Base-by-base conservation (phyloP, 2,329 filamentous ascomycete species). In the Venturia asperata region DNA sequence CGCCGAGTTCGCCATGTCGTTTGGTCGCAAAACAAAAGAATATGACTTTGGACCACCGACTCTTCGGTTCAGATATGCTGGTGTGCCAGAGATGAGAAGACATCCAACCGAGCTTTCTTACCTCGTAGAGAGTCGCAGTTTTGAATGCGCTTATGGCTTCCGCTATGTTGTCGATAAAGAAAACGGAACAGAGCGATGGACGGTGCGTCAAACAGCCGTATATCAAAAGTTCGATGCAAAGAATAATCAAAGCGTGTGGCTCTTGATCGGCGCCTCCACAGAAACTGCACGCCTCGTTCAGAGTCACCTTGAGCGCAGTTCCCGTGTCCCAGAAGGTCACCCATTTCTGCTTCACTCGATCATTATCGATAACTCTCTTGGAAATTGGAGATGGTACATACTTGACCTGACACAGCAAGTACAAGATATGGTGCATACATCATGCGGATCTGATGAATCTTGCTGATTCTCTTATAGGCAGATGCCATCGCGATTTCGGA, bases 121-220 rank as follows among this genome's bases (percentile, higher is more conserved):
- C 15, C 3, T 41, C 9, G 39, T 5, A 41, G 4, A 10, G 39
- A 41, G 10, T 10, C 39, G 39, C 15, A 15, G 39, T 41, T 41
- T 41, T 10, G 39, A 41, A 41, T 41, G 39, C 39, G 39, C 39
- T 2, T 41, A 41, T 41, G 39, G 62, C 11, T 47, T 64, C 19
- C 62, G 62, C 13, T 64, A 64, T 41, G 62, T 41, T 17, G n/a
- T 49, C n/a, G 45, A 58, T 17, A 64, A 60, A 27, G 43, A 56
- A 10, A 13, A 64, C 37, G 49, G 34, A 19, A 58, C 30, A 58
- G 62, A 64, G 49, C 49, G 30, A 49, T 71, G 68, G 68, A 70
- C 70, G 1, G 42, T 68, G 13, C 66, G 70, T 13, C 70, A 71
- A 42, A 66, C 61, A 17, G 68, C 66, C 3, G 63, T 71, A 1